Evolutionary conservation across 306 rosid genomes (phyloP), one percentile per base, ranked within the genome.

Genomic region (Sesbania bispinosa): DNA sequence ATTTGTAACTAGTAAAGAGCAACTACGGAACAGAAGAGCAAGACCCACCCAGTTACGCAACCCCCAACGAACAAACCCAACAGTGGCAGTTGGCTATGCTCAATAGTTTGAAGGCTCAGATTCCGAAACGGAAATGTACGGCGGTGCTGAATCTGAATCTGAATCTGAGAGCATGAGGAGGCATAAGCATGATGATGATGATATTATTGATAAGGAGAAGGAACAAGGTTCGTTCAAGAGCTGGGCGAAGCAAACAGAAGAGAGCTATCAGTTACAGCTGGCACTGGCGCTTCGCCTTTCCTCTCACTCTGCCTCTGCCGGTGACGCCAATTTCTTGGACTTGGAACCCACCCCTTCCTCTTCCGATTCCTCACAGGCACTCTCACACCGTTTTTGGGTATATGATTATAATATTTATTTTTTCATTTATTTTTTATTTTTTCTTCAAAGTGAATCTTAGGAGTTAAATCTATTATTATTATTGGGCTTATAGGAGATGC

Each of bases 251-350:
- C 79, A 81, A 24, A 81, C 83, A 4, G 84, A 78, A 36, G 85
- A 84, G 70, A 84, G 86, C 21, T 84, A 84, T 69, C 88, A 81
- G 59, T 47, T 84, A 2, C 88, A 84, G 60, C 81, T 59, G 14
- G 85, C 85, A 11, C 77, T 84, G 1, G 88, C 79, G 0, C 84
- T 84, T 81, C 85, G 88, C 11, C 81, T 81, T 15, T 81, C 88
- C 6, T 72, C 84, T 5, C 75, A 29, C 3, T 48, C 81, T 7
- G 62, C 79, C 23, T 70, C 67, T 32, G 36, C 75, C 0, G 27
- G 45, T 24, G 77, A 78, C 26, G 80, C 79, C n/a, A 74, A 78
- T 57, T 78, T 23, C 55, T 65, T 78, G 11, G 80, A 67, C 10
- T 27, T 74, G 19, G 26, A 46, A 2, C 19, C 77, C 23, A 0